Evolutionary conservation across 345 rosid species (phyloP), one percentile per base, ranked within the genome.

Genomic region (Turnera subulata): DNA sequence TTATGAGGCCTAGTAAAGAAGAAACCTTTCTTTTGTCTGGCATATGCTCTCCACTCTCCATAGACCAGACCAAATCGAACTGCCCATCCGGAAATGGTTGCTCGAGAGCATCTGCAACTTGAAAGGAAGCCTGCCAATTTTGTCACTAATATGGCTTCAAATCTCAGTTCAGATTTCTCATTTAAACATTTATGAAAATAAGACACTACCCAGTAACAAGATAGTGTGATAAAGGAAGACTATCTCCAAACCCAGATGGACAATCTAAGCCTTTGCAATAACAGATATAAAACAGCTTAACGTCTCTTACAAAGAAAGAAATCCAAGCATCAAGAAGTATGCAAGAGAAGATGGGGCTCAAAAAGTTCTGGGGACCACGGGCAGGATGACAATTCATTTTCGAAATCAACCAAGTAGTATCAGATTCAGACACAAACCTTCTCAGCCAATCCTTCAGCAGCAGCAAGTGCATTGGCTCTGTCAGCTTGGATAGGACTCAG

Each of bases 31-130:
- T 44, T 73, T 88, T 91, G 56, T 91, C 88, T 35, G 96, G 96
- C 89, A 91, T 86, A 79, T 88, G 98, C 65, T 91, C 98, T 65
- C 95, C 95, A 26, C 98, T 91, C 79, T 88, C 98, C 96, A 88
- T 91, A 29, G 95, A 88, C 96, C 96, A 91, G 11, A 91, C 95
- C 6, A 88, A 78, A 75, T 91, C 89, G 62, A 91, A 91, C 40
- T 70, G 73, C 1, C 67, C 83, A 67, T 84, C 95, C 18, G 92
- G 84, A 74, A 91, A 91, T 40, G 98, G 98, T 65, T 91, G 96
- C 13, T 80, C 76, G 71, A 91, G 70, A 25, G 96, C 98, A 74
- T 91, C 92, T 47, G 84, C 98, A 56, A 91, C 98, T 81, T 75
- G 92, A 73, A 86, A 86, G 5, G 85, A 74, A 23, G 68, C 89